phyloP scores from a whole-genome alignment of 78 protist genomes.

The Acrasis kona region DNA sequence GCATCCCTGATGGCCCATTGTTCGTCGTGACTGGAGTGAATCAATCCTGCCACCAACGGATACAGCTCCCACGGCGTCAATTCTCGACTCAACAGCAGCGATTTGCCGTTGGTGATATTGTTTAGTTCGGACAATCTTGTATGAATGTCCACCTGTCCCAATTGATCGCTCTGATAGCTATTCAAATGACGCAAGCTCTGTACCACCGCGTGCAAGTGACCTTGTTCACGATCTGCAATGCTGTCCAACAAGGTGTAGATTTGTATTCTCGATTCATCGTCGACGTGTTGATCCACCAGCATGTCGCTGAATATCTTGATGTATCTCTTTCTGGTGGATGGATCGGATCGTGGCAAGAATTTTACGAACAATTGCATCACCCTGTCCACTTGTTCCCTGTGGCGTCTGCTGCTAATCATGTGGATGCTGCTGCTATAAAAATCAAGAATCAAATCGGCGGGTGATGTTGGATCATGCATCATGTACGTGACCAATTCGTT shows the following conservation, averaged over 20 bases:
- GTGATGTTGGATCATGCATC: not conserved
- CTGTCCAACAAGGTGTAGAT: not conserved
- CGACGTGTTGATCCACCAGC: not conserved
- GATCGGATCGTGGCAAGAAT: not conserved
- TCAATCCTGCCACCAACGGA: not conserved
- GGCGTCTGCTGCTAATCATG: not conserved
- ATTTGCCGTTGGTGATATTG: not conserved
- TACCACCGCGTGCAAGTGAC: not conserved
- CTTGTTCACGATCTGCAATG: not conserved
- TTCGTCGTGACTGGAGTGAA: not conserved
- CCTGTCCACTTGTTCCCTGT: not conserved
- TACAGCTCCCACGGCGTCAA: no score
- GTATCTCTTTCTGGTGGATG: not conserved
- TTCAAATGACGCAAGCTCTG: not conserved
- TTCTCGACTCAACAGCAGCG: no score
- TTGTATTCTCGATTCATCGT: not conserved
- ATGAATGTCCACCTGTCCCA: not conserved
- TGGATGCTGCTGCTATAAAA: not conserved
- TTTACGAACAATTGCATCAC: not conserved
- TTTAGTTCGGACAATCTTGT: not conserved
- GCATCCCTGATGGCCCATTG: not conserved
- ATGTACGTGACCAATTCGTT: not conserved
- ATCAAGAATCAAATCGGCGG: not conserved
- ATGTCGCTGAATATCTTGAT: not conserved
- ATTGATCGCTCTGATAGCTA: not conserved